Base-by-base conservation (phyloP, 2,329 filamentous ascomycete genomes). In the Neodidymelliopsis sp. region DNA sequence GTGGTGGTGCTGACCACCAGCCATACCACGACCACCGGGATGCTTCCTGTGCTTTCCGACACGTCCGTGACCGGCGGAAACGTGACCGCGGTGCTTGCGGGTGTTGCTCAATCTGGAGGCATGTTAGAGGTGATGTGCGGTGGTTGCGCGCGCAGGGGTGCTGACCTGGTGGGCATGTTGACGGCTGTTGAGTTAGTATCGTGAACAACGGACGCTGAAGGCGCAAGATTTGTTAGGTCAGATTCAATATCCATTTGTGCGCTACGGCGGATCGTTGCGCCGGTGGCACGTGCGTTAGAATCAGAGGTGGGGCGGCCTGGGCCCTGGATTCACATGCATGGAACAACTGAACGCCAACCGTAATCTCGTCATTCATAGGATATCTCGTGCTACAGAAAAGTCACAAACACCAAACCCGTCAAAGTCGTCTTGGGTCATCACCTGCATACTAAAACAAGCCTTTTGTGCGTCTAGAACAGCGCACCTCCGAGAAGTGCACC, bases 1-100 rank as follows among this genome's bases (percentile, higher is more conserved):
- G 87, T 95, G 91, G 83, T 99, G 94, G 84, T 99, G 94, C 83
- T 97, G 91, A 53, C 92, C 93, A 95, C 94, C 93, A 78, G 94
- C 94, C 81, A 90, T 90, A 87, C 85, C 85, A 75, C 85, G 84
- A 65, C 65, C 85, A 85, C 85, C 85, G 74, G 85, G 85, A 73
- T 86, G 83, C 76, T 99, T 97, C 77, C 94, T 85, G 89, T 97
- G 92, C 89, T 97, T 97, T 79, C 94, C 94, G 77, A 97, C 80
- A 86, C 93, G 93, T 84, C 94, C 93, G 81, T 97, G 87, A 85
- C 94, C 94, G 85, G 91, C 91, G 75, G 90, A 95, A 77, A 99
- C 94, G 83, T 99, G 91, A 80, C 93, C 93, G 84, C 93, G 91
- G 84, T 71, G 69, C 57, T 71, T 71, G 48, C 68, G 54, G 49